Evolutionary conservation across 805 yeast species (phyloP).

Genomic region (Ogataea sp.): DNA sequence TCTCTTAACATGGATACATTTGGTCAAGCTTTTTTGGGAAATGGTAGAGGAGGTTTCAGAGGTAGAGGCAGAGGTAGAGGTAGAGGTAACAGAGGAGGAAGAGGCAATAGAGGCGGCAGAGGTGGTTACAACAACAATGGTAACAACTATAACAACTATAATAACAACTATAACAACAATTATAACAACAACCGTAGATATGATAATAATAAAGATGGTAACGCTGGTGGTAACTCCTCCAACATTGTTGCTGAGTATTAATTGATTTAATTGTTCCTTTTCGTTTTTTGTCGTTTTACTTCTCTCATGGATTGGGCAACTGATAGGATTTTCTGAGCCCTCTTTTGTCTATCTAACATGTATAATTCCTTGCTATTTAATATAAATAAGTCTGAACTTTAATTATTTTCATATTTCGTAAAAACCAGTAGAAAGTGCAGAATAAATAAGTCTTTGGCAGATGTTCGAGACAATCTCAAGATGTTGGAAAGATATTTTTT

Average conservation of each 20-base stretch:
- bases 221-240: slow-evolving; percentile 1
- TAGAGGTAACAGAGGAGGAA: slow-evolving; percentile 28
- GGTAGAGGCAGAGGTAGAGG: slow-evolving; percentile 41
- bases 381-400: too few species aligned
- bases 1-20: slow-evolving; percentile 73
- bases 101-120: slow-evolving; percentile 25
- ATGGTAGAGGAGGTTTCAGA: slow-evolving; percentile 37
- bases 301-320: too few species aligned
- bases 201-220: too few species aligned
- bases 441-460: too few species aligned
- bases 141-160: not conserved
- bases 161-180: not conserved
- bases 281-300: not conserved
- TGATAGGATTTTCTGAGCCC: too few species aligned
- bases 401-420: too few species aligned
- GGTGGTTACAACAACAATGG: slow-evolving; percentile 9
- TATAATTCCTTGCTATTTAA: too few species aligned
- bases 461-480: too few species aligned
- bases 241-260: slow-evolving; percentile 2
- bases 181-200: slow-evolving; percentile 1
- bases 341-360: too few species aligned
- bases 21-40: slow-evolving; percentile 55
- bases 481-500: too few species aligned
- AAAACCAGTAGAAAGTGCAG: too few species aligned
- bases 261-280: not conserved